Evolutionary conservation across 192 early-diverging fungal genomes (phyloP), one percentile per base, ranked within the genome.

Genomic region (Kickxella alabastrina): DNA sequence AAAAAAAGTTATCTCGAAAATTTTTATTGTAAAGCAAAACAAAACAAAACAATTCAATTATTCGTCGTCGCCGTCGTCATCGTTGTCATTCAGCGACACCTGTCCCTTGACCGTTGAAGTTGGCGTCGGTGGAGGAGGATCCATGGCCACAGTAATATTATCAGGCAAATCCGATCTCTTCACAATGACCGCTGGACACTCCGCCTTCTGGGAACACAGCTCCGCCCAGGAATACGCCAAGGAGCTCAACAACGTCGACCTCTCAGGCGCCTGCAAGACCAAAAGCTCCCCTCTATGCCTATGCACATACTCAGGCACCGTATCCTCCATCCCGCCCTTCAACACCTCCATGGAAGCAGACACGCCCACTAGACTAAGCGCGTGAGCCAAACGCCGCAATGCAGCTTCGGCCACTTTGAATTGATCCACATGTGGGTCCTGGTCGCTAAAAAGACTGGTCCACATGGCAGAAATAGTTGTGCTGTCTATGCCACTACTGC

Each of bases 141-240:
- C 70, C 10, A 73, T n/a, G 0, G 62, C 70, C 21, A 45, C 52
- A 6, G 58, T 59, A 10, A 73, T 52, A 25, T 62, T 65, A 22
- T 75, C 72, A 0, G 52, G 27, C 35, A 75, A 23, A 32, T 75
- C 72, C 2, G 31, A 15, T 6, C 31, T 40, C 53, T 68, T 66
- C 2, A 75, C 54, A 17, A 75, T 24, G 23, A 75, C 31, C 1
- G 60, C 55, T 0, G 72, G 72, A 9, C 72, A 75, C 15, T 19
- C 53, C 0, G 72, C 25, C 18, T 4, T 4, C 10, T 62, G 26
- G 2, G 49, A 60, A 52, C 64, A 68, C 0, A 35, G 13, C 12
- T 75, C 72, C 0, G 65, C 53, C 72, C 72, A 75, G 19, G 57
- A 56, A n/a, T 54, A 75, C 4, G 40, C 13, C 10, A 75, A 0